These are phyloP conservation scores for Nicotiana paniculata DNA, from an alignment of 257 asterid genomes.

Conservation along the genomic window DNA sequence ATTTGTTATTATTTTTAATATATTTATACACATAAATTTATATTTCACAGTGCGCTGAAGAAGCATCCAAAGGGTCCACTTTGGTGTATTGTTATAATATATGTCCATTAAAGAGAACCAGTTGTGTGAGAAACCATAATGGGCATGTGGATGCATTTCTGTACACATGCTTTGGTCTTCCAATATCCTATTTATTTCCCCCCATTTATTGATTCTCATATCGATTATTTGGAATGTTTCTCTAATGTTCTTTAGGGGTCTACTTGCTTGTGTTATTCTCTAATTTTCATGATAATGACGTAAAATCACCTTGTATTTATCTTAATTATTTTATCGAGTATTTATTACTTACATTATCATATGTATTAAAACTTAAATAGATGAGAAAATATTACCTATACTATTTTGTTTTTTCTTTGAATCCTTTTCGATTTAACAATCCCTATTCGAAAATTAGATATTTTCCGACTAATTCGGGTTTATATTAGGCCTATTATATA, in stretches of 20 bases:
- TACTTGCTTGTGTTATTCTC: not conserved
- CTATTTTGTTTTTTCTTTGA: too few relatives aligned
- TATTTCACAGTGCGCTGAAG: not conserved
- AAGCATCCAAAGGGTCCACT: slow-evolving; percentile 16
- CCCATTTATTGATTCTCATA: not conserved
- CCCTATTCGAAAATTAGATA: too few relatives aligned
- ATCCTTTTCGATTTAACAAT: too few relatives aligned
- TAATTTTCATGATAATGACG: not conserved
- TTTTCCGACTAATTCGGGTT: too few relatives aligned
- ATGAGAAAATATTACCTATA: too few relatives aligned
- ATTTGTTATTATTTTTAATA: too few relatives aligned
- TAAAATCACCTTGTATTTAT: too few relatives aligned
- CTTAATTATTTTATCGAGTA: too few relatives aligned
- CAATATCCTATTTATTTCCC: not conserved
- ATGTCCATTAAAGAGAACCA: not conserved
- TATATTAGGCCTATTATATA: too few relatives aligned
- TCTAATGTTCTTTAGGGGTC: not conserved
- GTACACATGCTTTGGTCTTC: slow-evolving; percentile 22
- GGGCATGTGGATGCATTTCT: slow-evolving; percentile 29
- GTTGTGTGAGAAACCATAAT: slow-evolving; percentile 10
- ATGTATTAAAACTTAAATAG: too few relatives aligned
- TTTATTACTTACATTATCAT: too few relatives aligned
- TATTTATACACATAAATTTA: too few relatives aligned
- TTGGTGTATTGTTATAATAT: not conserved
- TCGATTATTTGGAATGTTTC: not conserved